A percentile compares a stretch with the other conserved stretches of the same genome.
phyloP scores from a whole-genome alignment of 2,329 filamentous ascomycete species.

The Pseudocercospora macadamiae region DNA sequence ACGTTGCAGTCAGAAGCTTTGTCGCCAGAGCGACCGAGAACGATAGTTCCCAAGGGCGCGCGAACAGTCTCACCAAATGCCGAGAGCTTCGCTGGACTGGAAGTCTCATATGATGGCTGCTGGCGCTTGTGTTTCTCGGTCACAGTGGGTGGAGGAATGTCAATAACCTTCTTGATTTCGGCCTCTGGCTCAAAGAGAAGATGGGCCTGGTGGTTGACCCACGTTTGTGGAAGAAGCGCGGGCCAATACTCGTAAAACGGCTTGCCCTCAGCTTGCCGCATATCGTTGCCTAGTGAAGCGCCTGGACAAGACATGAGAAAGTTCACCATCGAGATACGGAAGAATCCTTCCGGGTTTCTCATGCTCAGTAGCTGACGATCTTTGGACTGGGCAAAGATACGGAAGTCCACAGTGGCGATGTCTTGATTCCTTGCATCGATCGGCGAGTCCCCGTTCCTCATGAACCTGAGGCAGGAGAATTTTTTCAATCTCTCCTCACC shows the following conservation, averaged over 20 bases:
- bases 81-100: constrained; percentile 34
- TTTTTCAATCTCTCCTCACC: constrained; percentile 20
- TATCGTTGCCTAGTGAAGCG: constrained; percentile 21
- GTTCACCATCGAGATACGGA: constrained; percentile 26
- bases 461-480: constrained; percentile 22
- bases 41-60: constrained; percentile 39
- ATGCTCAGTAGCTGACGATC: constrained; percentile 18
- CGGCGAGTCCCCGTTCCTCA: constrained; percentile 21
- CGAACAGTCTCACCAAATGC: constrained; percentile 30
- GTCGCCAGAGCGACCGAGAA: constrained; percentile 33
- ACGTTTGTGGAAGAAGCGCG: constrained; percentile 22
- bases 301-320: constrained; percentile 25
- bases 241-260: constrained; percentile 23
- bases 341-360: constrained; percentile 20
- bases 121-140: constrained; percentile 22
- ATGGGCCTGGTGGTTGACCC: constrained; percentile 20
- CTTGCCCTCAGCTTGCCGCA: constrained; percentile 21
- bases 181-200: constrained; percentile 14
- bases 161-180: constrained; percentile 24
- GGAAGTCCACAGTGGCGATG: constrained; percentile 28
- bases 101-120: constrained; percentile 36
- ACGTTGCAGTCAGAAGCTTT: constrained; percentile 34
- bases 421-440: constrained; percentile 25
- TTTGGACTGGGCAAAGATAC: constrained; percentile 24
- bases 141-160: constrained; percentile 18